Evolutionary conservation across 2,329 filamentous ascomycete genomes (phyloP), one percentile per base, ranked within the genome.

Genomic region (Trichophyton rubrum): DNA sequence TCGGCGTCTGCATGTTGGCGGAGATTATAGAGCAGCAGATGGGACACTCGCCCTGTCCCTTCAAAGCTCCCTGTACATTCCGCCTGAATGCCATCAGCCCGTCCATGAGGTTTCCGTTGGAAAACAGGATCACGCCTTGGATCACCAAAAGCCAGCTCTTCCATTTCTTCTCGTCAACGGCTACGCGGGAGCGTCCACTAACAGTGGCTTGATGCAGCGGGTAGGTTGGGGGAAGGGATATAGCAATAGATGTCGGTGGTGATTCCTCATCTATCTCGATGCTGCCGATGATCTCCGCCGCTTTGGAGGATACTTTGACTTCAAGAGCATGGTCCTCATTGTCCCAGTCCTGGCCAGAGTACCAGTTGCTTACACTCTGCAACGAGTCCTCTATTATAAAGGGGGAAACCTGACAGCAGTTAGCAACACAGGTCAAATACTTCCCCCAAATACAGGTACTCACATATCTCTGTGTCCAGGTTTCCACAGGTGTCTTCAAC

Each of bases 1-100:
- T 92, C 0, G 93, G 93, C 72, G 95, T 84, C 73, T 88, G 87
- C 78, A 89, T 89, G 72, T 96, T 91, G 6, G 83, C 84, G 17
- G 89, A 89, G 64, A 99, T 89, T 69, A 99, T 90, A 62, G 86
- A 90, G 77, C 97, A 97, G 78, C 92, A 97, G 70, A 97, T 97
- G 8, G 93, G 90, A 70, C 93, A 99, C 73, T 99, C 93, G 20
- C 83, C 88, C 74, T 97, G 91, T 40, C 91, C 93, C 76, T 95
- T 93, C 65, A 99, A 80, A 3, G 89, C 89, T 1, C 90, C 89
- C 13, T 86, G 83, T 11, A 99, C 86, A 72, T 97, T 97, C 64
- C 86, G 84, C 64, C 88, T 85, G 79, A 95, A 97, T 7, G 89
- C 85, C 11, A 86, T 80, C 33, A 99, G 78, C 1, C 91, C 93